phyloP scores from a whole-genome alignment of 2,329 filamentous ascomycete genomes.

The Madurella mycetomatis region DNA sequence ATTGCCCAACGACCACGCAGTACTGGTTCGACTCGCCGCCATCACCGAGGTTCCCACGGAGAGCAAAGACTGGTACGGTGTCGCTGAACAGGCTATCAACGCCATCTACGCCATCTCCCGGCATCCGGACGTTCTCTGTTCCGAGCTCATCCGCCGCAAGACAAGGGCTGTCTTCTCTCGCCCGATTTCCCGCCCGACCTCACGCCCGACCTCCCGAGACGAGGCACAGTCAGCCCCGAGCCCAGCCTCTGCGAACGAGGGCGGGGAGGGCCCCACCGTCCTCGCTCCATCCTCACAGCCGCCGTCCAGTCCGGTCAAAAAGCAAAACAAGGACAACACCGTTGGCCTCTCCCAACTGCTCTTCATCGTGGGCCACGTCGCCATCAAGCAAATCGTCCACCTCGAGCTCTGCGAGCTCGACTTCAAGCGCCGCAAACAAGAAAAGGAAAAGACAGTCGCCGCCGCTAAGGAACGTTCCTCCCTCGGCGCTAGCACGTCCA shows the following conservation, averaged over 20 bases:
- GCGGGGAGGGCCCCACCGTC: conserved; percentile 25
- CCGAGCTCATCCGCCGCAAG: conserved; percentile 82
- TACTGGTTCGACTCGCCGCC: conserved; percentile 72
- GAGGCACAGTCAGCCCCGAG: conserved; percentile 37
- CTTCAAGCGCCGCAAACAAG: conserved; percentile 93
- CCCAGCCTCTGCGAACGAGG: conserved; percentile 28
- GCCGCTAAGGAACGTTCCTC: conserved; percentile 37
- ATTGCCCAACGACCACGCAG: conserved; percentile 86
- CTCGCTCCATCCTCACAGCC: conserved; percentile 20
- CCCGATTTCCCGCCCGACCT: conserved; percentile 42
- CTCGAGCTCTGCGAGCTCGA: conserved; percentile 95
- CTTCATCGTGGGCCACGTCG: conserved; percentile 93
- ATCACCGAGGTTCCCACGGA: conserved; percentile 83
- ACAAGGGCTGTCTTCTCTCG: conserved; percentile 70
- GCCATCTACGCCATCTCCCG: conserved; percentile 93
- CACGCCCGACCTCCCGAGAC: conserved; percentile 46
- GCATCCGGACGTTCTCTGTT: conserved; percentile 89
- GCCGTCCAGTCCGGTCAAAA: conserved; percentile 31
- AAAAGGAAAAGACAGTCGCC: conserved; percentile 68
- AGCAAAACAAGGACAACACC: conserved; percentile 61
- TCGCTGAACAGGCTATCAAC: conserved; percentile 92
- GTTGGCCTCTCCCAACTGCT: conserved; percentile 82
- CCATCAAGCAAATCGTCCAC: conserved; percentile 98
- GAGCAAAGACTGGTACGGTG: conserved; percentile 92
- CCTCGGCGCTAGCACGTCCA: conserved; percentile 31